A percentile compares a stretch with the other conserved stretches of the same genome.
Conservation (phyloP, 257 asterid species). For the Solanum ossicruentum region DNA sequence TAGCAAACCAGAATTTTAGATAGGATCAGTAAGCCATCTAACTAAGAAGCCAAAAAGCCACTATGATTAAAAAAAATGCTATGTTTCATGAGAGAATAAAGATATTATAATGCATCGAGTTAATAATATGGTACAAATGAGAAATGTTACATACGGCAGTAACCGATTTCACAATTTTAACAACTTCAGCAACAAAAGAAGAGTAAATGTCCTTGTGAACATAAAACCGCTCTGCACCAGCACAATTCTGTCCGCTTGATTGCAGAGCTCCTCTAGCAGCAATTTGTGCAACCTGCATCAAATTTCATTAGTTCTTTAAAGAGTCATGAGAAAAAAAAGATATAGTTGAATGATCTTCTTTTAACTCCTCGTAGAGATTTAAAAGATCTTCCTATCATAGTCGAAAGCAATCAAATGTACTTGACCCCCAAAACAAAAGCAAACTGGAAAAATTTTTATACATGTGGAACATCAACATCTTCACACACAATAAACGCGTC, state of each 20-base stretch:
- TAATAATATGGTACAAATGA: neutral
- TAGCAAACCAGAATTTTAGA: neutral
- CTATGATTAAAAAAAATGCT: neutral
- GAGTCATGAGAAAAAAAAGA: neutral
- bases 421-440: neutral
- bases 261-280: constrained; percentile 95
- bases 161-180: constrained; percentile 75
- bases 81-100: neutral
- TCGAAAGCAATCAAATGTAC: neutral
- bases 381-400: neutral
- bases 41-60: neutral
- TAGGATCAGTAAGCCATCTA: neutral
- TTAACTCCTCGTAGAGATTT: neutral
- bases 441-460: constrained; percentile 21
- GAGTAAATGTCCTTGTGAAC: constrained; percentile 78
- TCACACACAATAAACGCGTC: constrained; percentile 97
- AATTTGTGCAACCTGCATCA: constrained; percentile 82
- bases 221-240: constrained; percentile 98
- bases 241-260: constrained; percentile 97
- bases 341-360: neutral
- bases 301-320: neutral
- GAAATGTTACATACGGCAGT: constrained; percentile 63
- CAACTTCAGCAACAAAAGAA: constrained; percentile 81
- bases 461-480: constrained; percentile 83
- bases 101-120: neutral